phyloP scores from a whole-genome alignment of 192 early-diverging fungal species.

The Allomyces javanicus region DNA sequence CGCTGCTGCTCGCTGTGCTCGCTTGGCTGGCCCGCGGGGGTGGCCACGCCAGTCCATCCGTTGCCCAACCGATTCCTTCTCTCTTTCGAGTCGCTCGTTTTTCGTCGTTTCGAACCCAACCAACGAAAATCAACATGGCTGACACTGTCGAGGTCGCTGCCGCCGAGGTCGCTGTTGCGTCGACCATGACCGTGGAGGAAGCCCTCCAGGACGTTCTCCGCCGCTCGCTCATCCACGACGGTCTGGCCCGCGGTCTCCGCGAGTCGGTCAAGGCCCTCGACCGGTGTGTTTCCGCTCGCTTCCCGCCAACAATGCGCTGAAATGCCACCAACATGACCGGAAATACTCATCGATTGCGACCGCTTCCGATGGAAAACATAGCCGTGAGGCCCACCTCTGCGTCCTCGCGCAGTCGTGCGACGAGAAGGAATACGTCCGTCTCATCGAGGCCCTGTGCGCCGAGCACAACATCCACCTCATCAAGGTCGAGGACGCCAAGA shows the following conservation, averaged over 20 bases:
- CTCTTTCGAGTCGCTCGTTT: too few species aligned
- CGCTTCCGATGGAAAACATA: conserved; percentile 5
- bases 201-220: conserved; percentile 94
- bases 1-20: too few species aligned
- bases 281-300: conserved; percentile 24
- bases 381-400: conserved; percentile 87
- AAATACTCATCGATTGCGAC: neutral
- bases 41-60: too few species aligned
- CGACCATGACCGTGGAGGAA: conserved; percentile 64
- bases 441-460: conserved; percentile 93
- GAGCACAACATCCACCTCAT: conserved; percentile 98
- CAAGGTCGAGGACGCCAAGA: conserved; percentile 93
- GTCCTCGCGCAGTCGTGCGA: conserved; percentile 90
- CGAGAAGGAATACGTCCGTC: conserved; percentile 87
- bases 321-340: neutral
- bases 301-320: too few species aligned
- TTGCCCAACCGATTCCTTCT: too few species aligned
- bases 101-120: too few species aligned
- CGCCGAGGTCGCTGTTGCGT: conserved; percentile 6
- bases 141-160: conserved; percentile 1
- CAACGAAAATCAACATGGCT: neutral
- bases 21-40: too few species aligned
- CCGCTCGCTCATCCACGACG: conserved; percentile 86
- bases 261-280: conserved; percentile 95
- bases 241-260: conserved; percentile 90